These are phyloP conservation scores for Azolla pinnata DNA, from an alignment of 75 land plant species.

Conservation along the genomic window DNA sequence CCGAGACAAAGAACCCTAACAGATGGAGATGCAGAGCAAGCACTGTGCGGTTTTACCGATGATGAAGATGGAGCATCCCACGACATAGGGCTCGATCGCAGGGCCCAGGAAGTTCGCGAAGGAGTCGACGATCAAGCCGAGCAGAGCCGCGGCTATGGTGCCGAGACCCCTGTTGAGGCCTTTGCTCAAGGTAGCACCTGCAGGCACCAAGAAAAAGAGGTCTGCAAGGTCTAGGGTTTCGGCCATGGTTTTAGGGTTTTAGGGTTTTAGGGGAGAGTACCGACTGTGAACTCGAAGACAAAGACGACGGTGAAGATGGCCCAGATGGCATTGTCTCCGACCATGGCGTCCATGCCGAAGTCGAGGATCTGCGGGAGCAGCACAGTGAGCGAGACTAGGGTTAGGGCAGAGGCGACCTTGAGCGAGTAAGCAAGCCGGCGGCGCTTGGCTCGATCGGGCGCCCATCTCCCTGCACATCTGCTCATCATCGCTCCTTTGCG, in stretches of 20 bases:
- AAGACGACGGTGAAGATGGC: constrained; percentile 63
- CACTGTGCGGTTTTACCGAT: too few species aligned
- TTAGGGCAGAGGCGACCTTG: constrained; percentile 48
- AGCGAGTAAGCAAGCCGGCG: constrained; percentile 36
- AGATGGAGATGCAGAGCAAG: too few species aligned
- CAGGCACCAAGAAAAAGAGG: neutral
- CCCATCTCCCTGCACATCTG: too few species aligned
- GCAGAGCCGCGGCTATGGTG: constrained; percentile 50
- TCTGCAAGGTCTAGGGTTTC: neutral
- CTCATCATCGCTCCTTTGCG: too few species aligned
- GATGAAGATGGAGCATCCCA: constrained; percentile 35
- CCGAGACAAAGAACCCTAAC: too few species aligned
- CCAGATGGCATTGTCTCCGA: constrained; percentile 58
- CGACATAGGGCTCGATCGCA: constrained; percentile 12
- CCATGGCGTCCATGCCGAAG: too few species aligned
- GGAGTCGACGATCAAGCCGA: constrained; percentile 31
- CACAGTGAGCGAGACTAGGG: constrained; percentile 45
- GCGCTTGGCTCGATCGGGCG: neutral
- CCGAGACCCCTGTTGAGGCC: constrained; percentile 67
- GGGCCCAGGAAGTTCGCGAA: constrained; percentile 31
- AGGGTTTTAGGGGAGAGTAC: too few species aligned
- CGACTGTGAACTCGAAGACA: constrained; percentile 69
- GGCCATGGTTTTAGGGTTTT: too few species aligned
- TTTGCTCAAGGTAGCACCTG: constrained; percentile 68
- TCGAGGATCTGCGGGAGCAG: constrained; percentile 35